Percentiles rank a stretch among this genome's conserved stretches.
These are phyloP conservation scores for Mycena citricolor DNA, from an alignment of 1,284 basidiomycete species.

Conservation along the genomic window DNA sequence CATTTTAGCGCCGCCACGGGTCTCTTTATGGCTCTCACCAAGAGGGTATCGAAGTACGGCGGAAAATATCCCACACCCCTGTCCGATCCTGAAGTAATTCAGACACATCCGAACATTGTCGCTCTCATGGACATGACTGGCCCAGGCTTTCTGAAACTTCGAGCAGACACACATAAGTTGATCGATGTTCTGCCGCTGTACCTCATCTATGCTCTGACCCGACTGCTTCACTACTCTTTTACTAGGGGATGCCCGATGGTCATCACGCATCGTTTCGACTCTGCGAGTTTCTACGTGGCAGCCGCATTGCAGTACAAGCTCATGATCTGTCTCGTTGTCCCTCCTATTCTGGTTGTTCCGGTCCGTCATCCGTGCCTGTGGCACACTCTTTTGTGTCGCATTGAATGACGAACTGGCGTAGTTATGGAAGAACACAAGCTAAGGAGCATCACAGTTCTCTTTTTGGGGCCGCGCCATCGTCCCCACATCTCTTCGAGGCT, in stretches of 20 bases:
- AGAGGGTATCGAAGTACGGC: conserved; percentile 58
- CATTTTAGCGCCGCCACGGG: background rate
- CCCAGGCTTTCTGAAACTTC: conserved; percentile 41
- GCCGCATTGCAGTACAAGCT: conserved; percentile 66
- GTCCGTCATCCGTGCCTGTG: conserved; percentile 59
- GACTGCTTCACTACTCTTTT: conserved; percentile 60
- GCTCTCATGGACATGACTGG: conserved; percentile 49
- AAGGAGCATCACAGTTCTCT: conserved; percentile 34
- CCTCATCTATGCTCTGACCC: conserved; percentile 55
- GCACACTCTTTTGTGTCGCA: background rate
- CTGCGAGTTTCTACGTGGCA: conserved; percentile 66
- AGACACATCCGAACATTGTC: conserved; percentile 66
- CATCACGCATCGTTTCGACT: conserved; percentile 76
- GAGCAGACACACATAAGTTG: conserved; percentile 41
- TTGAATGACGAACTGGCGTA: conserved; percentile 41
- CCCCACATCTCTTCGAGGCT: no score
- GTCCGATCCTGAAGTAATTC: conserved; percentile 45
- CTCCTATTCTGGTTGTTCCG: conserved; percentile 79
- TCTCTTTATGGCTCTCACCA: conserved; percentile 19
- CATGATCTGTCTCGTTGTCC: conserved; percentile 70
- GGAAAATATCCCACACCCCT: no score
- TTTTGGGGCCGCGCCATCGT: no score
- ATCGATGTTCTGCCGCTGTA: conserved; percentile 64
- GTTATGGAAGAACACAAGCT: conserved; percentile 72
- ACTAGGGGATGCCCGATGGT: conserved; percentile 59